These are phyloP conservation scores for Nicotiana tabacum DNA, from an alignment of 257 asterid genomes.

Conservation along the genomic window DNA sequence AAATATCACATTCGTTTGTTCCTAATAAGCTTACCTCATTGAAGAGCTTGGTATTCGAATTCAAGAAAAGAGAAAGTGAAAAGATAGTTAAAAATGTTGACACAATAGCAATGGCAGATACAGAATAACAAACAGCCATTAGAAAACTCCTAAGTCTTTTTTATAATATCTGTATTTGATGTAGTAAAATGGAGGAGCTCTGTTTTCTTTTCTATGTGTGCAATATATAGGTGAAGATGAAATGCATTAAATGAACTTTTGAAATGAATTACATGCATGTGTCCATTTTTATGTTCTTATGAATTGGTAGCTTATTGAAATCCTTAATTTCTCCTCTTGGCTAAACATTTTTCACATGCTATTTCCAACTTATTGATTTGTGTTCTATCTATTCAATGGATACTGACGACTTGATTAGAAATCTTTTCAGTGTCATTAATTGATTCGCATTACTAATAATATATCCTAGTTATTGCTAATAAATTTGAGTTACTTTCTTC, in stretches of 20 bases:
- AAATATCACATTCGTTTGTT: constrained; percentile 28
- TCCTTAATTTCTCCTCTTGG: background rate
- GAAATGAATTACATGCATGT: background rate
- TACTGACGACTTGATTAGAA: background rate
- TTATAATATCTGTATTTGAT: too few relatives aligned
- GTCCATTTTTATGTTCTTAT: too few relatives aligned
- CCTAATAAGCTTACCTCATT: constrained; percentile 9
- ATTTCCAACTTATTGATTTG: background rate
- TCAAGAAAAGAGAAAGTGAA: constrained; percentile 5
- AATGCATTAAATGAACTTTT: background rate
- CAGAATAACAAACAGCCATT: background rate
- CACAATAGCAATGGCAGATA: constrained; percentile 1
- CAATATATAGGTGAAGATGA: background rate
- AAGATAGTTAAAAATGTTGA: constrained; percentile 2
- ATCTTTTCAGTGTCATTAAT: background rate
- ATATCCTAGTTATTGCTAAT: too few relatives aligned
- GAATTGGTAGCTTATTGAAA: background rate
- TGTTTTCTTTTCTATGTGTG: background rate
- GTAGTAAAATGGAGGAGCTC: too few relatives aligned
- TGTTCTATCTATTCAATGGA: background rate
- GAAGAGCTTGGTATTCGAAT: background rate
- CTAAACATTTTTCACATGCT: background rate
- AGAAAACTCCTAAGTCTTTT: background rate
- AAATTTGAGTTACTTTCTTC: too few relatives aligned
- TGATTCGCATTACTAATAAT: too few relatives aligned